A percentile compares a stretch with the other conserved stretches of the same genome.
Evolutionary conservation across 208 protist species (phyloP).

Genomic region (Vickermania ingenoplastis): DNA sequence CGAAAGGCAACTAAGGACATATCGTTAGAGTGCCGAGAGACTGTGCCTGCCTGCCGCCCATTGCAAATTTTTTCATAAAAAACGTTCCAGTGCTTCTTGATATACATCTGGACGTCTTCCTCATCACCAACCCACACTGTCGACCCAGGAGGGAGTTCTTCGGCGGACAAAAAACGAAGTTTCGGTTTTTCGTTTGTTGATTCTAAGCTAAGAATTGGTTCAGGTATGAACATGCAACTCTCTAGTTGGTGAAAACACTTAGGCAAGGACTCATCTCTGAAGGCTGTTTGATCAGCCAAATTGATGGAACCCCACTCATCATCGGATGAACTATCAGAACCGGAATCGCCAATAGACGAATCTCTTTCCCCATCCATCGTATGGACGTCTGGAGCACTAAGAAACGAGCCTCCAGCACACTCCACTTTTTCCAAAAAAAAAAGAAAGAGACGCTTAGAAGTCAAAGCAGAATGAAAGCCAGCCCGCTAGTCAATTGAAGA

Average conservation of each 20-base stretch:
- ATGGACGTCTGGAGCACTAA: no score
- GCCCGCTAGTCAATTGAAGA: slow-evolving; percentile 4
- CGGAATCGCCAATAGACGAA: not conserved
- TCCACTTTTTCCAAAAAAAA: no score
- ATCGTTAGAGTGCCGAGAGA: slow-evolving; percentile 44
- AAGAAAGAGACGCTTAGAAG: no score
- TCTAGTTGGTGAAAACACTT: slow-evolving; percentile 2
- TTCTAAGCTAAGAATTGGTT: slow-evolving; percentile 39
- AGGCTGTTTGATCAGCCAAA: not conserved
- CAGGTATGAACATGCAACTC: slow-evolving; percentile 50
- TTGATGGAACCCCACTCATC: slow-evolving; percentile 5
- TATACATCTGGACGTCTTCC: slow-evolving; percentile 62
- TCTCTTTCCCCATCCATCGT: no score
- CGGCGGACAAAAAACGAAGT: slow-evolving; percentile 33
- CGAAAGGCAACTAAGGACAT: slow-evolving; percentile 57
- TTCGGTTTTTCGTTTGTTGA: slow-evolving; percentile 20
- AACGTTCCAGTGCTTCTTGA: slow-evolving; percentile 44
- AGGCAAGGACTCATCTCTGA: not conserved
- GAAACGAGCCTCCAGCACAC: no score
- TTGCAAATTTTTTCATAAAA: slow-evolving; percentile 66
- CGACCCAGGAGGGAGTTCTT: slow-evolving; percentile 26
- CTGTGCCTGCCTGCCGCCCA: slow-evolving; percentile 36
- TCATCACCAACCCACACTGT: slow-evolving; percentile 76
- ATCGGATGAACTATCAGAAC: slow-evolving; percentile 7
- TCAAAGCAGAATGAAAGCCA: no score